Evolutionary conservation across 1,284 basidiomycete species (phyloP).

Genomic region (Cryptococcus sp.): DNA sequence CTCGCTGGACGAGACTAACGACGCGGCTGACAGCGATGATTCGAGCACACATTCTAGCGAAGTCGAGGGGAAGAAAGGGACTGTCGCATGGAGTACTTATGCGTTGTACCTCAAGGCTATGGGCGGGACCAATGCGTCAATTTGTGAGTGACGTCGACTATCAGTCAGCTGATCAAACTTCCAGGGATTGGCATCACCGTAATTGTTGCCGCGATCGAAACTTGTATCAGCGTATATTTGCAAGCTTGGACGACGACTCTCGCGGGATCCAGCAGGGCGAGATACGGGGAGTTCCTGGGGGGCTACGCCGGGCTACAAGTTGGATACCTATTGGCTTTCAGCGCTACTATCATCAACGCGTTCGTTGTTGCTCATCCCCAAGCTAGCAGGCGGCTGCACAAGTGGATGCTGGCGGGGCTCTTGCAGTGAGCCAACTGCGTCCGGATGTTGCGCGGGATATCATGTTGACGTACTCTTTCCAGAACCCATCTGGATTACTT

Average conservation of each 20-base stretch:
- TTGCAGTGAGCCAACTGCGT: slow-evolving; percentile 6
- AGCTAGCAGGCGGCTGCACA: slow-evolving; percentile 17
- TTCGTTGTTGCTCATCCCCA: slow-evolving; percentile 20
- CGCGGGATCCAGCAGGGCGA: background rate
- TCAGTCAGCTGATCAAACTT: background rate
- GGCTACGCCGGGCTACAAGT: slow-evolving; percentile 25
- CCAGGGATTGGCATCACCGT: slow-evolving; percentile 13
- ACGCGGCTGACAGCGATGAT: background rate
- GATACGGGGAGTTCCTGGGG: slow-evolving; percentile 24
- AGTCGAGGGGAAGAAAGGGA: slow-evolving; percentile 62
- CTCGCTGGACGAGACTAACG: background rate
- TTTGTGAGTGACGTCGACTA: slow-evolving; percentile 8
- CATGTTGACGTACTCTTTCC: too few species aligned
- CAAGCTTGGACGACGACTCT: slow-evolving; percentile 25
- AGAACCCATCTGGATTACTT: slow-evolving; percentile 20
- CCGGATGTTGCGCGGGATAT: background rate
- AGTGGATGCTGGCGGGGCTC: slow-evolving; percentile 17
- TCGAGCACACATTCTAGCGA: slow-evolving; percentile 2
- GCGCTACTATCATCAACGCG: slow-evolving; percentile 8
- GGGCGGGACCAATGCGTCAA: slow-evolving; percentile 7
- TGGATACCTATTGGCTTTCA: slow-evolving; percentile 16
- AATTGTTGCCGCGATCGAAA: slow-evolving; percentile 6
- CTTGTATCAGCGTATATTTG: slow-evolving; percentile 19
- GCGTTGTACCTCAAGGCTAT: slow-evolving; percentile 15
- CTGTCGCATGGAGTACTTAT: slow-evolving; percentile 73